Conservation (phyloP, 768 basidiomycete genomes). For the Kwoniella shandongensis region DNA sequence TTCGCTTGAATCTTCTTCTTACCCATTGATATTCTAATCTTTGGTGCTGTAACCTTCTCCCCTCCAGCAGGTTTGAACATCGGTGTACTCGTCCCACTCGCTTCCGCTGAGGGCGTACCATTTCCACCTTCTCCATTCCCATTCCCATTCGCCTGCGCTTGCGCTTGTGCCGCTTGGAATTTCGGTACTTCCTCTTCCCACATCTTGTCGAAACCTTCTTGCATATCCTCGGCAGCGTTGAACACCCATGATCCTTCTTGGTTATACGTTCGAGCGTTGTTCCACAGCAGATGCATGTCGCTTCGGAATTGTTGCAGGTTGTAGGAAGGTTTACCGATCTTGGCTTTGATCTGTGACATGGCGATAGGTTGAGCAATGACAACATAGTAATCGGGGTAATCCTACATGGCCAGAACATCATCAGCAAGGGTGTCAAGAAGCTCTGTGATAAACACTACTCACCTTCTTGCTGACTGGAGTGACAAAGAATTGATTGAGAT, state of each 20-base stretch:
- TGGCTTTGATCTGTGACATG: slow-evolving; percentile 77
- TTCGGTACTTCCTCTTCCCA: slow-evolving; percentile 59
- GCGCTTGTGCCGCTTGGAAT: slow-evolving; percentile 4
- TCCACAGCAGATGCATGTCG: slow-evolving; percentile 89
- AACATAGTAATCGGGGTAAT: slow-evolving; percentile 89
- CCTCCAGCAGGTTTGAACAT: slow-evolving; percentile 39
- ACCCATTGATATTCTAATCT: slow-evolving; percentile 72
- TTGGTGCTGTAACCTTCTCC: slow-evolving; percentile 57
- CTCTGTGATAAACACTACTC: slow-evolving; percentile 38
- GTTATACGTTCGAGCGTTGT: slow-evolving; percentile 90
- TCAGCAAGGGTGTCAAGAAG: no score
- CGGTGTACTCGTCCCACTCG: slow-evolving; percentile 41
- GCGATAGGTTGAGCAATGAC: slow-evolving; percentile 86
- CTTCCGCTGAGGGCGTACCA: slow-evolving; percentile 10
- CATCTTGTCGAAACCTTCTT: slow-evolving; percentile 75
- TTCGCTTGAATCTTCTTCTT: slow-evolving; percentile 20
- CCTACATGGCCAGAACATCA: slow-evolving; percentile 57
- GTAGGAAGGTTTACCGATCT: slow-evolving; percentile 65
- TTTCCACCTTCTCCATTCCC: slow-evolving; percentile 6
- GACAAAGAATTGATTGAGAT: slow-evolving; percentile 49
- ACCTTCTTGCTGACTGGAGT: slow-evolving; percentile 50
- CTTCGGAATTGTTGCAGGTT: slow-evolving; percentile 67
- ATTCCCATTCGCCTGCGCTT: not conserved
- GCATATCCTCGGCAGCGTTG: slow-evolving; percentile 89
- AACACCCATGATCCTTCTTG: slow-evolving; percentile 95